Conservation (phyloP, 2,329 filamentous ascomycete genomes). For the Akanthomyces lecanii region DNA sequence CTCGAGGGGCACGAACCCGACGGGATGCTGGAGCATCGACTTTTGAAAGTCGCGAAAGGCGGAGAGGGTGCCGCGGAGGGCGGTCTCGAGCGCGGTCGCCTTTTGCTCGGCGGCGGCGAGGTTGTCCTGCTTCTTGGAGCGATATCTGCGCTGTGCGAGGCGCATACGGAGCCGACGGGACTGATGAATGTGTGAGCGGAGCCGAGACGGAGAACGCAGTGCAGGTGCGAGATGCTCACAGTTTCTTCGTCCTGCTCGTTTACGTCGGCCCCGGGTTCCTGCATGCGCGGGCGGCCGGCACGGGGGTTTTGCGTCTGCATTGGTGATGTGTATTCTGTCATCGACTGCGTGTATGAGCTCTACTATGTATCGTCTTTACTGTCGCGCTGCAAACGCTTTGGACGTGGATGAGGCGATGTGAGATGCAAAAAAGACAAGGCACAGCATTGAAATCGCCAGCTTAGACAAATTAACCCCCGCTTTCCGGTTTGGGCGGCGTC, state of each 20-base stretch:
- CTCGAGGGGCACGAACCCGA: slow-evolving; percentile 1
- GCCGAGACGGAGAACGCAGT: not conserved
- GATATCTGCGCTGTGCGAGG: slow-evolving; percentile 15
- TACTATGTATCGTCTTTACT: not conserved
- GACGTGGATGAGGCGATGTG: not conserved
- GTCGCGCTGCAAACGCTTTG: not conserved
- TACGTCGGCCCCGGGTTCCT: not conserved
- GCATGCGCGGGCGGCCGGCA: slow-evolving; percentile 13
- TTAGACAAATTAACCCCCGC: slow-evolving; percentile 7
- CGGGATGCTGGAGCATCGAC: slow-evolving; percentile 5
- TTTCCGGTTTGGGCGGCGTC: not conserved
- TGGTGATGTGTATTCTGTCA: not conserved
- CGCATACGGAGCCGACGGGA: slow-evolving; percentile 11
- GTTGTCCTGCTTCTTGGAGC: slow-evolving; percentile 16
- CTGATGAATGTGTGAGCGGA: not conserved
- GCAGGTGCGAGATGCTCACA: not conserved
- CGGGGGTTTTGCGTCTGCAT: slow-evolving; percentile 13
- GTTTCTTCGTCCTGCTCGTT: slow-evolving; percentile 10
- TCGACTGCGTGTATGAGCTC: not conserved
- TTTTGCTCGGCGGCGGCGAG: slow-evolving; percentile 16
- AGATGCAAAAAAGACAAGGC: not conserved
- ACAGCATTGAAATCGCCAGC: not conserved
- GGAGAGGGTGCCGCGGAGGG: slow-evolving; percentile 12
- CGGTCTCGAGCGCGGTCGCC: slow-evolving; percentile 7
- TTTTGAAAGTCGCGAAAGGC: slow-evolving; percentile 13